Conservation (phyloP, 2,329 filamentous ascomycete genomes). For the Aspergillus tamarii region DNA sequence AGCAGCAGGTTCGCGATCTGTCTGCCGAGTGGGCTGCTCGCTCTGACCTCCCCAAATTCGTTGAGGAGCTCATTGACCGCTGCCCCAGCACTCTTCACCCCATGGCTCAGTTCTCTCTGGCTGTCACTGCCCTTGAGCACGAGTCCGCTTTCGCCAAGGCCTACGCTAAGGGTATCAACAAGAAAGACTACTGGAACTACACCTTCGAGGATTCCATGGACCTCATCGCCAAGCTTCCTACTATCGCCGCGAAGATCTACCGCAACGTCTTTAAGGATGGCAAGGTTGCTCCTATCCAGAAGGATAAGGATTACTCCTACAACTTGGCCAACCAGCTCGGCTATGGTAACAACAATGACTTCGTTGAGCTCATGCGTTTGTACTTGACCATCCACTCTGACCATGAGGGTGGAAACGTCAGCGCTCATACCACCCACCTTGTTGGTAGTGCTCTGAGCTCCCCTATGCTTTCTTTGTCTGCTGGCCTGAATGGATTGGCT, state of each 20-base stretch:
- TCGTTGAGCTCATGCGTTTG: conserved; percentile 96
- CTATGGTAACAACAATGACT: conserved; percentile 92
- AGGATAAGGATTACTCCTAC: conserved; percentile 99
- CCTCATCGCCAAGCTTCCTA: conserved; percentile 98
- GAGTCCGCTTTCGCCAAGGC: conserved; percentile 97
- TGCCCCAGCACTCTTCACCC: conserved; percentile 98
- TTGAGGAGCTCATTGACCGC: conserved; percentile 99
- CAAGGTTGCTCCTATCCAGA: conserved; percentile 93
- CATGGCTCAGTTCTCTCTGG: conserved; percentile 99
- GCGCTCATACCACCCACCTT: conserved; percentile 96
- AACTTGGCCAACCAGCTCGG: conserved; percentile 99
- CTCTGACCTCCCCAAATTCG: conserved; percentile 94
- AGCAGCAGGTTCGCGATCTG: conserved; percentile 97
- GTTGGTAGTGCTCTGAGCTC: conserved; percentile 96
- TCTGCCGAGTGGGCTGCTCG: conserved; percentile 99
- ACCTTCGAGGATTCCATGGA: conserved; percentile 99
- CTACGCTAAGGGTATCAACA: conserved; percentile 98
- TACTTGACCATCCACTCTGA: conserved; percentile 99
- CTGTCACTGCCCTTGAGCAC: conserved; percentile 97
- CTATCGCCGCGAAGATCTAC: conserved; percentile 98
- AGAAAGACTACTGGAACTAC: conserved; percentile 99
- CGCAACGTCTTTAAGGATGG: conserved; percentile 99
- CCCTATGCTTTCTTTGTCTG: conserved; percentile 92
- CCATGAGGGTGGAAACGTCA: conserved; percentile 99
- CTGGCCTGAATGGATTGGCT: conserved; percentile 96